These are phyloP conservation scores for Penicillium cataractarum DNA, from an alignment of 495 filamentous ascomycete genomes.

Conservation along the genomic window DNA sequence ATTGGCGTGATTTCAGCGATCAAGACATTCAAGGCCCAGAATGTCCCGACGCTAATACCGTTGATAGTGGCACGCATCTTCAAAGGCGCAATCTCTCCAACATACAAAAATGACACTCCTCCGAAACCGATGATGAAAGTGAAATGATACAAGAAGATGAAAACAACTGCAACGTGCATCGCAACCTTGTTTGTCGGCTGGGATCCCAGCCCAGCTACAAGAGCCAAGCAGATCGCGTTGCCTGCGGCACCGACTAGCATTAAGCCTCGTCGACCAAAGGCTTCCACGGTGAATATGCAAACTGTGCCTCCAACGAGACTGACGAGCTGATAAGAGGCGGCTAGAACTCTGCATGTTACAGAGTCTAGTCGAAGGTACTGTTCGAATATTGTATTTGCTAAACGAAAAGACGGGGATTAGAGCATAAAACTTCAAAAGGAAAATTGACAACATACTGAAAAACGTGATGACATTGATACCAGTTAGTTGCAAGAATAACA, in stretches of 20 bases:
- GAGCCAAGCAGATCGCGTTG: slow-evolving; percentile 47
- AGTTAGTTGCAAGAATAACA: slow-evolving; percentile 55
- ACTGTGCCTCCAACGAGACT: slow-evolving; percentile 20
- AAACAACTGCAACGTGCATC: slow-evolving; percentile 43
- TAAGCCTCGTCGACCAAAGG: slow-evolving; percentile 27
- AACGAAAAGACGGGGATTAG: not conserved
- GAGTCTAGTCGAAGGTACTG: slow-evolving; percentile 18
- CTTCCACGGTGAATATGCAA: slow-evolving; percentile 27
- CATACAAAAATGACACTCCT: slow-evolving; percentile 56
- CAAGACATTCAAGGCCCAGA: slow-evolving; percentile 43
- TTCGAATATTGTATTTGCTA: slow-evolving; percentile 25
- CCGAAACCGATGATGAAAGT: slow-evolving; percentile 56
- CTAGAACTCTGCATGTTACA: slow-evolving; percentile 21
- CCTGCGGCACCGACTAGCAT: slow-evolving; percentile 31
- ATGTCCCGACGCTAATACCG: slow-evolving; percentile 45
- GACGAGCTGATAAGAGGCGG: slow-evolving; percentile 23
- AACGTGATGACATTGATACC: slow-evolving; percentile 64
- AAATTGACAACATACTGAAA: slow-evolving; percentile 34
- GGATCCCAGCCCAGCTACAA: slow-evolving; percentile 37
- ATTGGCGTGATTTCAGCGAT: slow-evolving; percentile 29
- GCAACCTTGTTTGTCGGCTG: slow-evolving; percentile 24
- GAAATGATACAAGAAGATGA: slow-evolving; percentile 56
- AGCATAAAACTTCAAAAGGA: not conserved
- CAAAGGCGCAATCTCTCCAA: slow-evolving; percentile 54
- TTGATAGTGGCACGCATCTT: slow-evolving; percentile 50